Evolutionary conservation across 257 asterid genomes (phyloP).

Genomic region (Primulina eburnea): DNA sequence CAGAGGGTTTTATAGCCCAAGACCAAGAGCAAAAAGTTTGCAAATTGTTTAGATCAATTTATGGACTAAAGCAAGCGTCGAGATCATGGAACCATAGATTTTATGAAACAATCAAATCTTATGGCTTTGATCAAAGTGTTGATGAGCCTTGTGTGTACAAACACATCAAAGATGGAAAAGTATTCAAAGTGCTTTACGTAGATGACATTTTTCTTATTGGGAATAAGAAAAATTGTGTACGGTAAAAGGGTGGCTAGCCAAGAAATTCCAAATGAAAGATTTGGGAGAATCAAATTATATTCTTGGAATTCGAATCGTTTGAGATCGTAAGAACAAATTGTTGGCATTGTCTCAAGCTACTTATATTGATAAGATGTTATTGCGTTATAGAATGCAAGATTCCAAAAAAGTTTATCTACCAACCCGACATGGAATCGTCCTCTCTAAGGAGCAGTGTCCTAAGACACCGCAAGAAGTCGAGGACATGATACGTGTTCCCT

Average conservation of each 20-base stretch:
- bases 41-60: not conserved
- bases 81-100: not conserved
- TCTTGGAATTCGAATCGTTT: not conserved
- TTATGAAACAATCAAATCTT: not conserved
- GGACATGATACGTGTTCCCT: too few relatives aligned
- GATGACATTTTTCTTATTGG: not conserved
- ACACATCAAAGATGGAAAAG: not conserved
- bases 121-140: not conserved
- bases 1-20: not conserved
- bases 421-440: not conserved
- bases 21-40: not conserved
- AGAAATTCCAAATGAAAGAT: not conserved
- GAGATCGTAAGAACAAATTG: not conserved
- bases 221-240: not conserved
- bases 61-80: constrained; percentile 5
- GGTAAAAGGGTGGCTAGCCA: not conserved
- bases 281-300: not conserved
- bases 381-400: not conserved
- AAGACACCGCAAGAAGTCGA: too few relatives aligned
- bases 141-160: not conserved
- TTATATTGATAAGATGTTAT: not conserved
- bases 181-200: not conserved
- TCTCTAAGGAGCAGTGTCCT: too few relatives aligned
- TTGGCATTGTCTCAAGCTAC: not conserved
- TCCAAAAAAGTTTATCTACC: not conserved